A percentile compares a stretch with the other conserved stretches of the same genome.
Evolutionary conservation across 768 basidiomycete species (phyloP).

Genomic region (Lanmaoa rubissima): DNA sequence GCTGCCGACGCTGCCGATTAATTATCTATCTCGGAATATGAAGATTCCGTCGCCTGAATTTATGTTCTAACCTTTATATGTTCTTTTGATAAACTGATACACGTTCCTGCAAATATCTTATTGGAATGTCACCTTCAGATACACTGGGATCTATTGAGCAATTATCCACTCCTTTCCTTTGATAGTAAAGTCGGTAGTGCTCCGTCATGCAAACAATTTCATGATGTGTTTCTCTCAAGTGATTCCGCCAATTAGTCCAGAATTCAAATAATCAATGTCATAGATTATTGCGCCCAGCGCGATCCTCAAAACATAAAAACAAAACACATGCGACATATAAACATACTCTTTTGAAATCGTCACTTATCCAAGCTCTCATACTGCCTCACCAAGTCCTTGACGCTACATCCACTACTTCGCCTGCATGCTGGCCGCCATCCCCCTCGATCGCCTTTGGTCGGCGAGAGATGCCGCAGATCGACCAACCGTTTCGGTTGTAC

Average conservation of each 20-base stretch:
- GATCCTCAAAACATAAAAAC: conserved; percentile 8
- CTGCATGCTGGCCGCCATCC: conserved; percentile 35
- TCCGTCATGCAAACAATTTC: neutral
- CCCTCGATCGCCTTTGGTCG: conserved; percentile 39
- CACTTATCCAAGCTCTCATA: conserved; percentile 46
- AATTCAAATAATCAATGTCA: neutral
- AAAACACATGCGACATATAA: conserved; percentile 5
- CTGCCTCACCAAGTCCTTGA: conserved; percentile 65
- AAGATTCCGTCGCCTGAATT: neutral
- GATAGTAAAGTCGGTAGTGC: neutral
- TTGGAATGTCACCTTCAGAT: neutral
- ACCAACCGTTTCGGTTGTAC: conserved; percentile 49
- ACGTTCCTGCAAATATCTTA: neutral
- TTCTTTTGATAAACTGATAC: neutral
- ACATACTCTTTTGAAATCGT: neutral
- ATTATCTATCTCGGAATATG: neutral
- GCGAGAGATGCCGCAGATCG: conserved; percentile 43
- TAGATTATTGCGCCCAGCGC: conserved; percentile 14
- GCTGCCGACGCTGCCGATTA: neutral
- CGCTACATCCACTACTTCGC: conserved; percentile 65
- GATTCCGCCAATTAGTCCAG: neutral
- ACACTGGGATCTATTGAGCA: neutral
- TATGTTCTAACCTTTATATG: neutral
- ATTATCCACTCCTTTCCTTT: neutral
- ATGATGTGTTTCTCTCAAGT: neutral